phyloP scores from a whole-genome alignment of 2,329 filamentous ascomycete species.

The Aspergillus aculeatinus region DNA sequence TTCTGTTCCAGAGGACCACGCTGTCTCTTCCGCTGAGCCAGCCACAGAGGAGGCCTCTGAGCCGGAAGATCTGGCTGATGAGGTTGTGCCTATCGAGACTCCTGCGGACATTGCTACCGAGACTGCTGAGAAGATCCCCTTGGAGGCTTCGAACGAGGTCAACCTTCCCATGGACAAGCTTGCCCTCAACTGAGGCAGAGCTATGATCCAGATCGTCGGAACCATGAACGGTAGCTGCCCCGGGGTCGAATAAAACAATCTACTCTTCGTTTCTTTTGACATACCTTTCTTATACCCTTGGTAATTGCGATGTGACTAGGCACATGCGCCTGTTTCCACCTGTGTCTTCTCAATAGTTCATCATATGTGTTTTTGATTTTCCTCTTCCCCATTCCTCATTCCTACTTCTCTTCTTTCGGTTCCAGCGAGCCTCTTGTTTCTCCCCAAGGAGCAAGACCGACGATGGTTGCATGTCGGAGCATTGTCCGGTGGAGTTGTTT shows the following conservation, averaged over 20 bases:
- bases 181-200: conserved; percentile 22
- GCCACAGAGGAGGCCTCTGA: not conserved
- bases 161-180: conserved; percentile 29
- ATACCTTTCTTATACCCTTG: conserved; percentile 22
- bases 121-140: conserved; percentile 34
- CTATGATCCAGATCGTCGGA: not conserved
- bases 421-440: conserved; percentile 11
- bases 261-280: conserved; percentile 14
- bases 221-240: not conserved
- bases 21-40: conserved; percentile 8
- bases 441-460: conserved; percentile 3
- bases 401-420: conserved; percentile 1
- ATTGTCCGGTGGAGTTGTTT: conserved; percentile 14
- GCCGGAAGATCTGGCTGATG: not conserved
- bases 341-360: not conserved
- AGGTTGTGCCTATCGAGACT: conserved; percentile 1
- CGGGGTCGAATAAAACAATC: conserved; percentile 6
- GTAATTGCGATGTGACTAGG: conserved; percentile 14
- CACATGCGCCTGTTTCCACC: conserved; percentile 6
- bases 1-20: conserved; percentile 2
- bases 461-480: conserved; percentile 10
- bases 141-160: conserved; percentile 18
- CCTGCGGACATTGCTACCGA: conserved; percentile 51
- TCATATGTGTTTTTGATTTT: conserved; percentile 3
- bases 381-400: conserved; percentile 8